A percentile compares a stretch with the other conserved stretches of the same genome.
Conservation (phyloP, 176 grass and related monocot species). For the Oryza nivara region DNA sequence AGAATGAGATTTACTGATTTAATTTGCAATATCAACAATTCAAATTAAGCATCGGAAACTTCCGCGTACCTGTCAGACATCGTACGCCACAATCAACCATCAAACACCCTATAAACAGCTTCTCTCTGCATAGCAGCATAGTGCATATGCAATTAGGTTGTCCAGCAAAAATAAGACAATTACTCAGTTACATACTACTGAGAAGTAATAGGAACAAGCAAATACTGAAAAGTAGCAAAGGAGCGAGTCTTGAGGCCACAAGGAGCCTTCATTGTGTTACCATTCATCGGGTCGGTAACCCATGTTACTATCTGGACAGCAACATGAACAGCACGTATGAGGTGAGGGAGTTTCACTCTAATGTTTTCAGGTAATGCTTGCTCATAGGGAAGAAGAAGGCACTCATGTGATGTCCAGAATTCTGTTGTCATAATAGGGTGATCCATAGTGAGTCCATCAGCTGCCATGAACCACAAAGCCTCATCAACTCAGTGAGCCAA, state of each 20-base stretch:
- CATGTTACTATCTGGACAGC: conserved; percentile 89
- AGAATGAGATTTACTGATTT: too few species aligned
- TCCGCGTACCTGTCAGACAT: too few species aligned
- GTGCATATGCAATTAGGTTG: background rate
- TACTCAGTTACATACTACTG: conserved; percentile 7
- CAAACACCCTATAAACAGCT: background rate
- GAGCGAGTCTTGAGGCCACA: conserved; percentile 92
- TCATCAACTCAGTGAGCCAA: conserved; percentile 87
- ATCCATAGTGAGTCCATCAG: conserved; percentile 76
- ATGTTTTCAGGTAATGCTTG: conserved; percentile 91
- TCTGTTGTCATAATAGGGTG: conserved; percentile 91
- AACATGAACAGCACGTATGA: conserved; percentile 80
- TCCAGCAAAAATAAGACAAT: conserved; percentile 17
- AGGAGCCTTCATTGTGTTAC: conserved; percentile 94
- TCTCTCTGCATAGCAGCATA: conserved; percentile 2
- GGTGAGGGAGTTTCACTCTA: conserved; percentile 85
- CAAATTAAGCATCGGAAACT: too few species aligned
- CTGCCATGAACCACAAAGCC: conserved; percentile 88
- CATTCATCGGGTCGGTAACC: conserved; percentile 96
- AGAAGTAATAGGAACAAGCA: conserved; percentile 4
- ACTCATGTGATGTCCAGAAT: conserved; percentile 94
- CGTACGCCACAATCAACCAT: background rate
- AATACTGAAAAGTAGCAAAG: conserved; percentile 42
- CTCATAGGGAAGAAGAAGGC: conserved; percentile 90
- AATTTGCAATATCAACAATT: too few species aligned